Percentiles rank a stretch among this genome's conserved stretches.
These are phyloP conservation scores for Russula ochroleuca DNA, from an alignment of 768 basidiomycete species.

Conservation along the genomic window DNA sequence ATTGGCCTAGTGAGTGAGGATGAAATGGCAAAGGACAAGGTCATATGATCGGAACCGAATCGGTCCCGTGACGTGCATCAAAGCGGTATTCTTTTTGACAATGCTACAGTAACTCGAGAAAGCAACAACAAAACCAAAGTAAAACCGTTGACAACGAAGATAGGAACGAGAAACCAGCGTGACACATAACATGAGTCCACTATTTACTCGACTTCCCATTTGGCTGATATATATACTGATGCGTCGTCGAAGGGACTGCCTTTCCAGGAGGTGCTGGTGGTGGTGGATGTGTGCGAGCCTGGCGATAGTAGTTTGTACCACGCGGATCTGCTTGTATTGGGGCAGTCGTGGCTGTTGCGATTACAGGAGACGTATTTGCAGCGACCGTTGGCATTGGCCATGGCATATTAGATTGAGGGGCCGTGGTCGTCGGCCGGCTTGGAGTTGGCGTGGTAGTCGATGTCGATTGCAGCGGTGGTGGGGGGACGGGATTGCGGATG, in stretches of 20 bases:
- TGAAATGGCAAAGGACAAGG: not conserved
- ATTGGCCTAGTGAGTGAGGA: not conserved
- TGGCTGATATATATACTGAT: slow-evolving; percentile 27
- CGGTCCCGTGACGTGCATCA: not conserved
- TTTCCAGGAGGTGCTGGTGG: slow-evolving; percentile 8
- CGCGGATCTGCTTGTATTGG: slow-evolving; percentile 15
- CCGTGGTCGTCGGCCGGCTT: slow-evolving; percentile 20
- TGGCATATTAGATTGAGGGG: slow-evolving; percentile 22
- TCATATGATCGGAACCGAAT: slow-evolving; percentile 4
- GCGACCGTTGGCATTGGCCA: slow-evolving; percentile 30
- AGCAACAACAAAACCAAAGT: slow-evolving; percentile 8
- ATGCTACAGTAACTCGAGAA: not conserved
- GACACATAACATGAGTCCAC: not conserved
- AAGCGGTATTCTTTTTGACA: not conserved
- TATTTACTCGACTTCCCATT: slow-evolving; percentile 26
- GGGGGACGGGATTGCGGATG: slow-evolving; percentile 19
- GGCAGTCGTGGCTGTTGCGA: slow-evolving; percentile 12
- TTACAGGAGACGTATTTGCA: slow-evolving; percentile 26
- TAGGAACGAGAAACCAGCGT: not conserved
- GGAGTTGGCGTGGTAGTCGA: slow-evolving; percentile 21
- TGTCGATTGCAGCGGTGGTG: slow-evolving; percentile 18
- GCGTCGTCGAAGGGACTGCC: slow-evolving; percentile 15
- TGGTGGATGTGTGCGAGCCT: slow-evolving; percentile 13
- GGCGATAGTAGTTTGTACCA: slow-evolving; percentile 21
- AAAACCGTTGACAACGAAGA: slow-evolving; percentile 10